Evolutionary conservation across 2,329 filamentous ascomycete species (phyloP).

Genomic region (Ciborinia camelliae): DNA sequence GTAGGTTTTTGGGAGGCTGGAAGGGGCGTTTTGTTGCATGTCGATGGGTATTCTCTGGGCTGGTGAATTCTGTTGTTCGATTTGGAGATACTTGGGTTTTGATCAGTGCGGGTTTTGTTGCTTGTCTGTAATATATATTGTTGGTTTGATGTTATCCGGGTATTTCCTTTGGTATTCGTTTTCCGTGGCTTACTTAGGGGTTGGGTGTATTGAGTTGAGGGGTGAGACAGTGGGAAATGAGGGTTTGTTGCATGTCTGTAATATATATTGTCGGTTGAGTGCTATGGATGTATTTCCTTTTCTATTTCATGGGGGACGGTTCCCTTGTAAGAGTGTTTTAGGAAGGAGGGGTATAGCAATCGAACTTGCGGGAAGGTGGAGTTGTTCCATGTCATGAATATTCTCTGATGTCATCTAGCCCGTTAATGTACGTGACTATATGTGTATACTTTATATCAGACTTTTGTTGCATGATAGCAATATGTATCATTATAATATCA

Average conservation of each 20-base stretch:
- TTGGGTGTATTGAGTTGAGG: too few relatives aligned
- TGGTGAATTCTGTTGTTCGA: not conserved
- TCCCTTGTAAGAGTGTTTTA: not conserved
- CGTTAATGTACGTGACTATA: too few relatives aligned
- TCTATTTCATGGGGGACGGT: too few relatives aligned
- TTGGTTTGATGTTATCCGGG: not conserved
- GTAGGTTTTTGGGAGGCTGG: not conserved
- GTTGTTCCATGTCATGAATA: too few relatives aligned
- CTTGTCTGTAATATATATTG: conserved; percentile 1
- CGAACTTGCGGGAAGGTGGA: too few relatives aligned
- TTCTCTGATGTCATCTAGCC: too few relatives aligned
- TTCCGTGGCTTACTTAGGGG: too few relatives aligned
- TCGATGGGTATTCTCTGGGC: not conserved
- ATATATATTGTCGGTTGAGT: not conserved
- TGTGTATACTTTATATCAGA: too few relatives aligned
- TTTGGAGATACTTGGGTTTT: not conserved
- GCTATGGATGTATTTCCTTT: not conserved
- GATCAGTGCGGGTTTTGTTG: not conserved
- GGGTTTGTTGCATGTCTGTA: not conserved
- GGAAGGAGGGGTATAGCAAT: not conserved
- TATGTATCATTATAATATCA: too few relatives aligned
- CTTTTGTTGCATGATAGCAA: too few relatives aligned
- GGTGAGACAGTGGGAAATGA: too few relatives aligned
- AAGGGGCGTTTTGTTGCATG: not conserved
- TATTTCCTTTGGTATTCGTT: not conserved